Evolutionary conservation across 2,329 filamentous ascomycete genomes (phyloP).

Genomic region (Escovopsis sp.): DNA sequence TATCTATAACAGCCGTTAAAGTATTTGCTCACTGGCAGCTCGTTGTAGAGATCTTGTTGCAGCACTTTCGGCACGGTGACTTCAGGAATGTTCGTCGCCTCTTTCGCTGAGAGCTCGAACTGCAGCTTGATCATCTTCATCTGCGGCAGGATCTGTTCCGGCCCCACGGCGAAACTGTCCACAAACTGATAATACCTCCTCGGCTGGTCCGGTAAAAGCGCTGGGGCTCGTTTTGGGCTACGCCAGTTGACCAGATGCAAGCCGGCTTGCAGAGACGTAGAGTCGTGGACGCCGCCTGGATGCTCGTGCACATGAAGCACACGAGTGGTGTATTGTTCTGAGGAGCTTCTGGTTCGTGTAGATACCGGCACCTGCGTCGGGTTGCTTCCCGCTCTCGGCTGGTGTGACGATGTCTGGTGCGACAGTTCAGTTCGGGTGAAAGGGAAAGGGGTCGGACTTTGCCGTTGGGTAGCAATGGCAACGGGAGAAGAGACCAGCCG

Average conservation of each 20-base stretch:
- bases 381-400: background rate
- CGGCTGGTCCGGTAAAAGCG: background rate
- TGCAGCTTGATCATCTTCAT: conserved; percentile 26
- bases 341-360: background rate
- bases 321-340: conserved; percentile 1
- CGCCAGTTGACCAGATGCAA: conserved; percentile 33
- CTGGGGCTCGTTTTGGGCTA: conserved; percentile 31
- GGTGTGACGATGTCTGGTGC: background rate
- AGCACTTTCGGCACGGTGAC: conserved; percentile 9
- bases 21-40: conserved; percentile 25
- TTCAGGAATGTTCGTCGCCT: conserved; percentile 21
- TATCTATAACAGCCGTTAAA: conserved; percentile 43
- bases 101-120: conserved; percentile 30
- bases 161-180: conserved; percentile 33
- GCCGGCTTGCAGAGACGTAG: conserved; percentile 25
- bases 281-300: conserved; percentile 27
- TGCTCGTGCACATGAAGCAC: conserved; percentile 17
- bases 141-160: conserved; percentile 24
- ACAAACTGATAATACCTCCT: conserved; percentile 43
- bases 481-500: background rate
- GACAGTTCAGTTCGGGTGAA: too few relatives aligned
- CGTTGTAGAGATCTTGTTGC: conserved; percentile 1
- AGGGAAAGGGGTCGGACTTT: too few relatives aligned
- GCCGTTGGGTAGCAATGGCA: background rate
- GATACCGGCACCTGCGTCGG: too few relatives aligned